phyloP scores from a whole-genome alignment of 169 alveolate species.

The Cryptosporidium sp. region DNA sequence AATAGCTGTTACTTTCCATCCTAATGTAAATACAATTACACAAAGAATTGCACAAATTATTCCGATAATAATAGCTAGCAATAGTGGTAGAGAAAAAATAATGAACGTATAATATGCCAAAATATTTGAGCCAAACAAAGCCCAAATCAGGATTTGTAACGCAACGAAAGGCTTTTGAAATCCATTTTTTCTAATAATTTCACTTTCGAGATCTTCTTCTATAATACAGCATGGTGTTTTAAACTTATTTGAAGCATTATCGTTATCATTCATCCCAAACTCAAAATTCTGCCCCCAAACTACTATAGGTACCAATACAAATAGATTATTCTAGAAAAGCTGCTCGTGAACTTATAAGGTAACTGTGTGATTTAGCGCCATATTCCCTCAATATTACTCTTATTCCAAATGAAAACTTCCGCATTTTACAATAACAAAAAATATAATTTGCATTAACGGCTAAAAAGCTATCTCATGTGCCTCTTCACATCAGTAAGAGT shows the following conservation, averaged over 20 bases:
- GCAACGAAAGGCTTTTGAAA: constrained; percentile 71
- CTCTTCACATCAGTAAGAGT: neutral
- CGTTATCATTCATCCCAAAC: constrained; percentile 37
- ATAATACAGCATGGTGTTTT: constrained; percentile 66
- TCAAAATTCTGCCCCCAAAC: neutral
- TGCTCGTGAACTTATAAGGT: neutral
- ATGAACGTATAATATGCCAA: constrained; percentile 31
- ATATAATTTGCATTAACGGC: too few relatives aligned
- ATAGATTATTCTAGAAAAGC: neutral
- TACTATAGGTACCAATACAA: neutral
- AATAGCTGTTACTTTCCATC: constrained; percentile 72
- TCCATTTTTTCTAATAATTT: constrained; percentile 60
- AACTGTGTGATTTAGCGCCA: neutral
- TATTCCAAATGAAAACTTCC: too few relatives aligned
- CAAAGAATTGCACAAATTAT: constrained; percentile 17
- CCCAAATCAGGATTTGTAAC: constrained; percentile 71
- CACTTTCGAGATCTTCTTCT: constrained; percentile 48
- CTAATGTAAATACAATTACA: constrained; percentile 12
- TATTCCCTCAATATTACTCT: neutral
- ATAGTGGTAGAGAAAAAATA: constrained; percentile 26
- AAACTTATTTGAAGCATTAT: neutral
- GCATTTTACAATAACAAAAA: too few relatives aligned
- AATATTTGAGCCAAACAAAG: constrained; percentile 36
- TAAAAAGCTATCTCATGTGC: too few relatives aligned
- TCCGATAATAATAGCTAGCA: constrained; percentile 12